Evolutionary conservation across 2,329 filamentous ascomycete genomes (phyloP).

Genomic region (Colletotrichum sp.): DNA sequence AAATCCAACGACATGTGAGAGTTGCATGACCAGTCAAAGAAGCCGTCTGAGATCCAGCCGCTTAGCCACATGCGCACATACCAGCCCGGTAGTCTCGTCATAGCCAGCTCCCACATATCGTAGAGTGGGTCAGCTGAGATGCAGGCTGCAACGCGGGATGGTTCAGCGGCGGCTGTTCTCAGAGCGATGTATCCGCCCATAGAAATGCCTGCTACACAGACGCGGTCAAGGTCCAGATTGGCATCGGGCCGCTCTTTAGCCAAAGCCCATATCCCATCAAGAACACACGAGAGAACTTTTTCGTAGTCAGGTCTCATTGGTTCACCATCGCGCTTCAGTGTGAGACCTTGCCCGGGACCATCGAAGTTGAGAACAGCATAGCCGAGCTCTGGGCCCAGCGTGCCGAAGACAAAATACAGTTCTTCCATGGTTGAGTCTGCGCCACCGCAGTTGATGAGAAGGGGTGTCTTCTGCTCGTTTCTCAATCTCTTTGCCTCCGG

Average conservation of each 20-base stretch:
- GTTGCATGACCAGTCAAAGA: neutral
- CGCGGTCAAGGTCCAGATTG: constrained; percentile 37
- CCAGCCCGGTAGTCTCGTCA: neutral
- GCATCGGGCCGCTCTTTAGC: constrained; percentile 22
- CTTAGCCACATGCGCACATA: neutral
- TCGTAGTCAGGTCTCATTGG: constrained; percentile 43
- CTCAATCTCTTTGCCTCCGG: constrained; percentile 12
- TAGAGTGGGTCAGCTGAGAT: constrained; percentile 41
- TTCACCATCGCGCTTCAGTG: constrained; percentile 30
- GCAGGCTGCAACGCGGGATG: constrained; percentile 47
- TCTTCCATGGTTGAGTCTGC: constrained; percentile 44
- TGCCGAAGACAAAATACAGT: constrained; percentile 36
- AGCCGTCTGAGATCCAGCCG: neutral
- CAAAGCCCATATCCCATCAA: constrained; percentile 31
- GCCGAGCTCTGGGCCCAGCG: constrained; percentile 31
- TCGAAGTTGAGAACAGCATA: constrained; percentile 51
- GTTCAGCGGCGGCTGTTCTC: constrained; percentile 29
- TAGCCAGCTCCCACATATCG: constrained; percentile 31
- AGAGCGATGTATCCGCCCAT: constrained; percentile 45
- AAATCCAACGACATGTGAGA: neutral
- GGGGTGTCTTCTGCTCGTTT: constrained; percentile 30
- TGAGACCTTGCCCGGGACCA: constrained; percentile 49
- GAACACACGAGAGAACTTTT: constrained; percentile 31
- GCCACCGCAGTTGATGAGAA: constrained; percentile 39
- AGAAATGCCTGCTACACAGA: constrained; percentile 43